phyloP scores from a whole-genome alignment of 1,284 basidiomycete genomes.

The Marasmius fiardii region DNA sequence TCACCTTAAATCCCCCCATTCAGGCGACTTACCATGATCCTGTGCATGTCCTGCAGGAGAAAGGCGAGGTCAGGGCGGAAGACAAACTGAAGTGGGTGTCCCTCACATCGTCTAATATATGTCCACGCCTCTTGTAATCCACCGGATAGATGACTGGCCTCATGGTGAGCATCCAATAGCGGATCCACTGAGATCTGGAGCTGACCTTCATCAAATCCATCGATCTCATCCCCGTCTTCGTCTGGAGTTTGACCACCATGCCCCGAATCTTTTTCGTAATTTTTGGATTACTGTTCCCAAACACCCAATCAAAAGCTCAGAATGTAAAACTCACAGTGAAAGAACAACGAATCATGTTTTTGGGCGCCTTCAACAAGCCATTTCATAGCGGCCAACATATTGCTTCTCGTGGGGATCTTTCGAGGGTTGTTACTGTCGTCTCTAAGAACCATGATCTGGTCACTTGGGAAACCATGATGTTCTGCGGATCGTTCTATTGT shows the following conservation, averaged over 20 bases:
- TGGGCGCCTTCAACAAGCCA: conserved; percentile 83
- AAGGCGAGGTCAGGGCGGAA: conserved; percentile 5
- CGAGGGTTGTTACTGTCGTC: conserved; percentile 65
- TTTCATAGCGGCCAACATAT: conserved; percentile 82
- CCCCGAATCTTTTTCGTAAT: conserved; percentile 56
- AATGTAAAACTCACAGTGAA: conserved; percentile 65
- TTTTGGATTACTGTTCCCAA: too few relatives aligned
- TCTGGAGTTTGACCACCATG: conserved; percentile 83
- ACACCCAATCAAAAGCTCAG: too few relatives aligned
- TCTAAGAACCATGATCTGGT: conserved; percentile 77
- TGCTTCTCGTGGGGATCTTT: conserved; percentile 68
- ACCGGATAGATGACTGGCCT: conserved; percentile 64
- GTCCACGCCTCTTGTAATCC: conserved; percentile 66
- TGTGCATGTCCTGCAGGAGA: conserved; percentile 49
- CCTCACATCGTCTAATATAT: conserved; percentile 78
- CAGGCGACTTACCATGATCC: conserved; percentile 44
- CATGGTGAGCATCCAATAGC: background rate
- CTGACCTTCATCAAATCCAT: conserved; percentile 70
- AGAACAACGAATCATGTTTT: conserved; percentile 81
- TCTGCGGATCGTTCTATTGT: conserved; percentile 28
- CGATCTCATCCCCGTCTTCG: conserved; percentile 61
- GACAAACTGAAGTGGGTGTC: background rate
- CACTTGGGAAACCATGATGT: conserved; percentile 59
- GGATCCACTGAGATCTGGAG: background rate
- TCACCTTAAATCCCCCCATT: too few relatives aligned